Evolutionary conservation across 176 grass and related monocot genomes (phyloP).

Genomic region (Panicum miliaceum): DNA sequence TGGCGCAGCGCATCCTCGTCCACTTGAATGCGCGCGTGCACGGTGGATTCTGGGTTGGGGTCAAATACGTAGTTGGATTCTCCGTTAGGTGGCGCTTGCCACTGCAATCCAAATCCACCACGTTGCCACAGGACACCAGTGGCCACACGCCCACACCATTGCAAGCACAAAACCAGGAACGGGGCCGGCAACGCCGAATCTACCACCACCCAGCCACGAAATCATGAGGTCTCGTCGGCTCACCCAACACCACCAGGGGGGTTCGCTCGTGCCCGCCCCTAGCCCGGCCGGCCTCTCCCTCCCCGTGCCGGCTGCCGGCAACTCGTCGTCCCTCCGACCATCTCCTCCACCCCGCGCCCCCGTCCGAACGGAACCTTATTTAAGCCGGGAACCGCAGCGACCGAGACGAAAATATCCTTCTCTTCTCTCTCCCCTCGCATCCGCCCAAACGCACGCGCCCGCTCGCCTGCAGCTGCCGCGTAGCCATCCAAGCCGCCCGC

Average conservation of each 20-base stretch:
- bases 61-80: too few relatives aligned
- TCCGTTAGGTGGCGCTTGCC: too few relatives aligned
- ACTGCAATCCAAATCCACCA: neutral
- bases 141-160: neutral
- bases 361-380: conserved; percentile 37
- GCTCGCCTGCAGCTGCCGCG: conserved; percentile 20
- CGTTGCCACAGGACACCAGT: neutral
- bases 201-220: neutral
- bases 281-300: neutral
- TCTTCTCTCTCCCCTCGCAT: neutral
- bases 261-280: neutral
- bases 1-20: neutral
- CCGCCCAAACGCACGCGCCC: conserved; percentile 24
- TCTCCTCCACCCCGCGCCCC: neutral
- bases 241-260: neutral
- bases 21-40: too few relatives aligned
- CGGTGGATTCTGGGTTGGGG: too few relatives aligned
- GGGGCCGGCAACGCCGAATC: neutral
- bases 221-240: neutral
- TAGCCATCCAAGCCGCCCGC: neutral
- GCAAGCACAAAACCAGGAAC: neutral
- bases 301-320: neutral
- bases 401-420: conserved; percentile 39
- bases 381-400: conserved; percentile 25
- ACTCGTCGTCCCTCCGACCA: too few relatives aligned